phyloP scores from a whole-genome alignment of 768 basidiomycete genomes.

The Crucibulum laeve region DNA sequence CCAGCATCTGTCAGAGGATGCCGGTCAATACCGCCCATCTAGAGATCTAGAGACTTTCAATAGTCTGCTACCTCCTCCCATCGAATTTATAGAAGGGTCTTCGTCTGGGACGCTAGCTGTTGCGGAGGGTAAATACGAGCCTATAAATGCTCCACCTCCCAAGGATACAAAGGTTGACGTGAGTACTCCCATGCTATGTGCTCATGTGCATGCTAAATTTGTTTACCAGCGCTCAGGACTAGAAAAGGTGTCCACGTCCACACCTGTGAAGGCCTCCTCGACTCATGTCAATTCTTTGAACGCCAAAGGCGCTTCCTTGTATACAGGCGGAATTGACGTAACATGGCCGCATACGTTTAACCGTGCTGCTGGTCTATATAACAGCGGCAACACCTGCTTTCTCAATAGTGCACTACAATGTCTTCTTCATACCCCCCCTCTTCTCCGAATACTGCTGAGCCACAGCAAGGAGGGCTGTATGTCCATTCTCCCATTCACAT shows the following conservation, averaged over 20 bases:
- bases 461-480: slow-evolving; percentile 61
- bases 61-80: slow-evolving; percentile 70
- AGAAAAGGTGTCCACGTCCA: slow-evolving; percentile 10
- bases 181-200: slow-evolving; percentile 12
- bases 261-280: slow-evolving; percentile 19
- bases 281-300: slow-evolving; percentile 15
- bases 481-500: slow-evolving; percentile 3
- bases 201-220: not conserved
- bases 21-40: slow-evolving; percentile 56
- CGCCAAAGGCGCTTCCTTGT: slow-evolving; percentile 37
- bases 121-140: slow-evolving; percentile 73
- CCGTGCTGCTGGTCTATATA: slow-evolving; percentile 66
- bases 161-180: slow-evolving; percentile 48
- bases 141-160: slow-evolving; percentile 71
- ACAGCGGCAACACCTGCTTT: slow-evolving; percentile 94
- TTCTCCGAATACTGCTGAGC: slow-evolving; percentile 55
- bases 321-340: slow-evolving; percentile 51
- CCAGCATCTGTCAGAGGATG: slow-evolving; percentile 45
- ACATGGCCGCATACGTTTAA: slow-evolving; percentile 52
- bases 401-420: slow-evolving; percentile 94
- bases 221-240: slow-evolving; percentile 8
- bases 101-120: slow-evolving; percentile 72
- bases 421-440: slow-evolving; percentile 86
- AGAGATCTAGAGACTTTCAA: slow-evolving; percentile 75
- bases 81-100: slow-evolving; percentile 83